phyloP scores from a whole-genome alignment of 139 green algal species.

The Dunaliella primolecta region DNA sequence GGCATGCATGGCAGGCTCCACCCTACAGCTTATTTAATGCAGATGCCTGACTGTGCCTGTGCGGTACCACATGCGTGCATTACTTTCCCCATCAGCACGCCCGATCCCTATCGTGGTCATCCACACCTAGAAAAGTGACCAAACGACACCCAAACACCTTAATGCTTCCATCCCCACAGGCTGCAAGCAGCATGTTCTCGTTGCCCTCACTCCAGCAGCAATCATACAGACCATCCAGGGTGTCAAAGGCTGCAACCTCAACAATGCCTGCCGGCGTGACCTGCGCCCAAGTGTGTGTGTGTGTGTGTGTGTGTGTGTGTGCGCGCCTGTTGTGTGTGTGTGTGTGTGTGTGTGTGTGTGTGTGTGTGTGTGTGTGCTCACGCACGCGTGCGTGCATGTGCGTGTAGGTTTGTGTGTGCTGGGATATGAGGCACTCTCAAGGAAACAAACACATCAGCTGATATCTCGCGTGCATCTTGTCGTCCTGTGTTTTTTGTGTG shows the following conservation, averaged over 20 bases:
- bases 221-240: slow-evolving; percentile 94
- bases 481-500: background rate
- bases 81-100: no score
- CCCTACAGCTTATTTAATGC: no score
- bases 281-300: slow-evolving; percentile 35
- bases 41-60: no score
- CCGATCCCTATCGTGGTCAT: no score
- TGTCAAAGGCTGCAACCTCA: slow-evolving; percentile 87
- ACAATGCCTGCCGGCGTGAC: slow-evolving; percentile 66
- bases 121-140: no score
- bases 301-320: background rate
- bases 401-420: background rate
- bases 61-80: no score
- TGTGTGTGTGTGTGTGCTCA: no score
- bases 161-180: slow-evolving; percentile 89
- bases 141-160: no score
- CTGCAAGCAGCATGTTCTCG: slow-evolving; percentile 89
- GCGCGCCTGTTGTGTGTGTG: slow-evolving; percentile 1
- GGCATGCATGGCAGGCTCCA: no score
- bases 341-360: slow-evolving; percentile 1
- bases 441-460: no score
- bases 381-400: background rate
- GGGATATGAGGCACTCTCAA: no score
- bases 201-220: slow-evolving; percentile 94
- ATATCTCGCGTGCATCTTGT: background rate